Evolutionary conservation across 352 stramenopile species (phyloP).

Genomic region (Blastocystis sp.): DNA sequence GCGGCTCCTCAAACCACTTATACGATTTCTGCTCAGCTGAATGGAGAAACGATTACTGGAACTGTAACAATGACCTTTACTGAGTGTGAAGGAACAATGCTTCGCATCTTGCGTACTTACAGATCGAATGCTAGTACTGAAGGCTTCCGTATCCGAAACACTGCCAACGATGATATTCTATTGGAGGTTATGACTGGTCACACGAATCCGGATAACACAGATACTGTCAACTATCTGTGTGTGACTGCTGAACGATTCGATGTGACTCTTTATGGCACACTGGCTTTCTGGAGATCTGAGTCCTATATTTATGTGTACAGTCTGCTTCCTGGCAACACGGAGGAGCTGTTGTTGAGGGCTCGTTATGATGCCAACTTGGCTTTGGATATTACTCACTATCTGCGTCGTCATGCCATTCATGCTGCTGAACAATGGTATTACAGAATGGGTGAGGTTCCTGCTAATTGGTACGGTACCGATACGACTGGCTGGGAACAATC

Average conservation of each 20-base stretch:
- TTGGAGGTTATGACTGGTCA: not conserved
- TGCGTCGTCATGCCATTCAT: not conserved
- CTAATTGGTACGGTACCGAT: not conserved
- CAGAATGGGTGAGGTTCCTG: slow-evolving; percentile 21
- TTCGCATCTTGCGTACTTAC: not conserved
- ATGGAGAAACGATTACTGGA: not conserved
- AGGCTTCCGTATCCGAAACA: not conserved
- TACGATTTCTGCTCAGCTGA: not conserved
- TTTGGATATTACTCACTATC: not conserved
- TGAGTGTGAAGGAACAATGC: slow-evolving; percentile 24
- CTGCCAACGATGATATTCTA: not conserved
- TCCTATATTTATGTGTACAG: not conserved
- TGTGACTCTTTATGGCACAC: not conserved
- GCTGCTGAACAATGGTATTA: not conserved
- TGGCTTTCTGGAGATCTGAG: not conserved
- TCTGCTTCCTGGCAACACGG: not conserved
- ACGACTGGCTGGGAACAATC: not conserved
- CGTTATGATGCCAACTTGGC: not conserved
- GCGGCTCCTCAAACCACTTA: not conserved
- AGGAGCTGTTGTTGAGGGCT: not conserved
- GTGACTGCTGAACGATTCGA: not conserved
- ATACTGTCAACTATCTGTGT: not conserved
- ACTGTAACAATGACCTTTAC: not conserved
- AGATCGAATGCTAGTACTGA: not conserved
- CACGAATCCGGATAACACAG: not conserved